These are phyloP conservation scores for Fraxinus anomala DNA, from an alignment of 257 asterid species.

Conservation along the genomic window DNA sequence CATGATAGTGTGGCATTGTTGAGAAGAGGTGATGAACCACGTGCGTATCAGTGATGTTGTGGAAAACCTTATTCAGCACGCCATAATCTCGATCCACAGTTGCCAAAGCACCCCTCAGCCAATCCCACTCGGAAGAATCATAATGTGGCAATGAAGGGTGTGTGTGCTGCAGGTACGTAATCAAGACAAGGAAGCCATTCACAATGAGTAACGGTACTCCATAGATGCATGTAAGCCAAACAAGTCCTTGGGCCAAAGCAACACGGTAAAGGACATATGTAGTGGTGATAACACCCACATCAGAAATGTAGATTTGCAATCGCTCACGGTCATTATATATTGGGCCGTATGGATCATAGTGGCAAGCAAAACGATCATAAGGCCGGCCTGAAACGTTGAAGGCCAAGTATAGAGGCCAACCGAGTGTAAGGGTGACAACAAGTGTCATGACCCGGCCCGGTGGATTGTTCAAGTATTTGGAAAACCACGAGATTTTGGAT, in stretches of 20 bases:
- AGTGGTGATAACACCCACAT: slow-evolving; percentile 47
- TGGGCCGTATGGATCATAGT: slow-evolving; percentile 59
- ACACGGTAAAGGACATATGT: slow-evolving; percentile 43
- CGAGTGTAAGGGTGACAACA: slow-evolving; percentile 49
- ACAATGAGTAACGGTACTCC: slow-evolving; percentile 58
- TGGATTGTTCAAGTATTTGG: slow-evolving; percentile 66
- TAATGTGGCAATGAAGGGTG: slow-evolving; percentile 73
- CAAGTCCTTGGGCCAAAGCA: slow-evolving; percentile 47
- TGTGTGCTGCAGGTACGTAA: slow-evolving; percentile 71
- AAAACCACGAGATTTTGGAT: slow-evolving; percentile 45
- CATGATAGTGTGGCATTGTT: slow-evolving; percentile 74
- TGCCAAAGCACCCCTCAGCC: slow-evolving; percentile 78
- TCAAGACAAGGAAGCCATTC: slow-evolving; percentile 61
- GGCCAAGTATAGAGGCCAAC: slow-evolving; percentile 70
- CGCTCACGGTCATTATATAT: slow-evolving; percentile 68
- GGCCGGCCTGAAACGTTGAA: slow-evolving; percentile 70
- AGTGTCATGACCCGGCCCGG: slow-evolving; percentile 54
- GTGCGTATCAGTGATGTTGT: slow-evolving; percentile 68
- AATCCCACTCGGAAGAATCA: slow-evolving; percentile 70
- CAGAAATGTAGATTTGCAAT: slow-evolving; percentile 59
- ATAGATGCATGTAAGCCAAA: slow-evolving; percentile 49
- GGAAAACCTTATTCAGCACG: slow-evolving; percentile 60
- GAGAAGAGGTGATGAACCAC: slow-evolving; percentile 70
- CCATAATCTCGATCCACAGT: slow-evolving; percentile 72
- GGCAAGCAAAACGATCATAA: slow-evolving; percentile 65